Conservation (phyloP, 768 basidiomycete genomes). For the Galerina marginata region DNA sequence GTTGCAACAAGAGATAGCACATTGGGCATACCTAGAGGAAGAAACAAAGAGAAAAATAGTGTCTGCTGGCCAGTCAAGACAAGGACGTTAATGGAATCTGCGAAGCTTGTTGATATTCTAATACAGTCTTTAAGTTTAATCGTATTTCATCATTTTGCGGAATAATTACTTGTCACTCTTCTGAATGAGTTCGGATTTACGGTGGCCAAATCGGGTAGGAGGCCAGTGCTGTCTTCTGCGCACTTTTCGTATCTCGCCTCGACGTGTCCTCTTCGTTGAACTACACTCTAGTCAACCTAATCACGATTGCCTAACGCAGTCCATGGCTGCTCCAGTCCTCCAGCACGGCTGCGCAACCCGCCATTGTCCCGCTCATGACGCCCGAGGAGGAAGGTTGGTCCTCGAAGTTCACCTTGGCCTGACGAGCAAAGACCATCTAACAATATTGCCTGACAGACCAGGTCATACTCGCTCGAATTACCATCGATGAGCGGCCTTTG, state of each 20-base stretch:
- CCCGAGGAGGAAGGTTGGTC: constrained; percentile 67
- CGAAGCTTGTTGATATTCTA: neutral
- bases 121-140: neutral
- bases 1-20: constrained; percentile 83
- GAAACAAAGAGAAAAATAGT: constrained; percentile 69
- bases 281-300: no score
- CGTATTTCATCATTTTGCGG: neutral
- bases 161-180: neutral
- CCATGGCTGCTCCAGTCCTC: constrained; percentile 21
- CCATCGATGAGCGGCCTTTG: constrained; percentile 80
- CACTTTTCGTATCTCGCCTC: no score
- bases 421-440: constrained; percentile 31
- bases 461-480: constrained; percentile 81
- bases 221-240: no score
- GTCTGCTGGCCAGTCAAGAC: constrained; percentile 43
- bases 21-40: constrained; percentile 88
- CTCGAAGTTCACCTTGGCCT: constrained; percentile 1
- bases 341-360: constrained; percentile 29
- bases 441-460: constrained; percentile 54
- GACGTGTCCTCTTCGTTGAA: no score
- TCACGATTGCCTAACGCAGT: neutral
- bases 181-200: neutral
- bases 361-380: constrained; percentile 51
- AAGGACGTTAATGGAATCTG: constrained; percentile 7
- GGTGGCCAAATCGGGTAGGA: neutral